Conservation (phyloP, 1,139 yeast species). For the Hanseniaspora sp. region DNA sequence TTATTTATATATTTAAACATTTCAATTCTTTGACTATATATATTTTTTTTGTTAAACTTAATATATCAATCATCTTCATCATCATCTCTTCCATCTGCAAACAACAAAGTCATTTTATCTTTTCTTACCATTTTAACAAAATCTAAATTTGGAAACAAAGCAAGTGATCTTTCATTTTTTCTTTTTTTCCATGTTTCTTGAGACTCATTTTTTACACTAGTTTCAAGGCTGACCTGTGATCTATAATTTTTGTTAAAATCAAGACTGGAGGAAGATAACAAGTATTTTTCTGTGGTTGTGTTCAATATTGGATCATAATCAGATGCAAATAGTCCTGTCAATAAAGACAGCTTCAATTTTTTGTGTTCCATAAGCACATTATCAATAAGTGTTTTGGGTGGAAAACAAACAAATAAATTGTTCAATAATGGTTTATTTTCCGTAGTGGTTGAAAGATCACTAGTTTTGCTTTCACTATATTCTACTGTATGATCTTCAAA, state of each 20-base stretch:
- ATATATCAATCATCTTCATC: not conserved
- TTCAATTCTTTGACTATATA: too few species aligned
- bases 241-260: too few species aligned
- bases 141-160: slow-evolving; percentile 1
- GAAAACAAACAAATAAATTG: not conserved
- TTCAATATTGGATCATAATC: slow-evolving; percentile 3
- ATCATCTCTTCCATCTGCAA: slow-evolving; percentile 10
- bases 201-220: not conserved
- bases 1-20: too few species aligned
- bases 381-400: not conserved
- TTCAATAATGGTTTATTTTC: not conserved
- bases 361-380: not conserved
- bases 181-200: not conserved
- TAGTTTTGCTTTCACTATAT: too few species aligned
- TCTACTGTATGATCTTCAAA: too few species aligned
- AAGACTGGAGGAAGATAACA: not conserved
- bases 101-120: slow-evolving; percentile 6
- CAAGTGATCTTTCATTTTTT: not conserved
- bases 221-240: too few species aligned
- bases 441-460: too few species aligned
- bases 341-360: not conserved
- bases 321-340: not conserved
- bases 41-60: too few species aligned
- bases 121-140: slow-evolving; percentile 4
- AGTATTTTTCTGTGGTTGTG: not conserved